These are phyloP conservation scores for Phytophthora podocarpi DNA, from an alignment of 352 stramenopile genomes.

Conservation along the genomic window DNA sequence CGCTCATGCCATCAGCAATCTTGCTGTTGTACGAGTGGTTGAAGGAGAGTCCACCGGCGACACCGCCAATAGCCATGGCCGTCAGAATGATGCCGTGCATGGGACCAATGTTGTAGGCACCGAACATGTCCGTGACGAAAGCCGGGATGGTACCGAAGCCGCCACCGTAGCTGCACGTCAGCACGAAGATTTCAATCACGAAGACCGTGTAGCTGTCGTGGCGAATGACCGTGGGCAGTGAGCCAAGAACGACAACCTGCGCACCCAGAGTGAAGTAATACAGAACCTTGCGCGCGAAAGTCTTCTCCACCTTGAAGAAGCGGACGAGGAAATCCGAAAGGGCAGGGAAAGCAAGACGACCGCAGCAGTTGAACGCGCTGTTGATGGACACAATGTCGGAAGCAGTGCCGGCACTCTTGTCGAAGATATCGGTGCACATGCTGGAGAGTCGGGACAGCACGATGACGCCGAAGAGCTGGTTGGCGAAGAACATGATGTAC, in stretches of 20 bases:
- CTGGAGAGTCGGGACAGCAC: constrained; percentile 69
- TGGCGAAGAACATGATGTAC: constrained; percentile 75
- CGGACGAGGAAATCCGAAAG: constrained; percentile 51
- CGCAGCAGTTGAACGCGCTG: constrained; percentile 68
- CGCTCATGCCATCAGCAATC: constrained; percentile 39
- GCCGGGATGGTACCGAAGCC: constrained; percentile 78
- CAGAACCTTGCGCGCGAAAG: constrained; percentile 60
- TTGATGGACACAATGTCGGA: constrained; percentile 71
- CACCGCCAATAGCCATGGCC: constrained; percentile 77
- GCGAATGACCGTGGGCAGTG: constrained; percentile 60
- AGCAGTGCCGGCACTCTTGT: constrained; percentile 36
- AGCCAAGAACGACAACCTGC: constrained; percentile 68
- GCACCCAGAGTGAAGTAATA: constrained; percentile 61
- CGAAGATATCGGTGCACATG: constrained; percentile 67
- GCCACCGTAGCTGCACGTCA: constrained; percentile 75
- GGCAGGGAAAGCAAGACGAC: constrained; percentile 53
- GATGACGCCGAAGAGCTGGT: constrained; percentile 67
- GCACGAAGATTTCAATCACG: constrained; percentile 61
- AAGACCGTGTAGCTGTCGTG: constrained; percentile 65
- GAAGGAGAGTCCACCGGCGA: constrained; percentile 76
- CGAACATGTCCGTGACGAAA: constrained; percentile 88
- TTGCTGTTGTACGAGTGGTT: constrained; percentile 56
- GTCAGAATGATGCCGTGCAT: constrained; percentile 85
- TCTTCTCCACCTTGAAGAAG: constrained; percentile 57
- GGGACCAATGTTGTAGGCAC: constrained; percentile 79